Percentiles rank a stretch among this genome's conserved stretches.
Evolutionary conservation across 2,329 filamentous ascomycete genomes (phyloP).

Genomic region (Colletotrichum sp.): DNA sequence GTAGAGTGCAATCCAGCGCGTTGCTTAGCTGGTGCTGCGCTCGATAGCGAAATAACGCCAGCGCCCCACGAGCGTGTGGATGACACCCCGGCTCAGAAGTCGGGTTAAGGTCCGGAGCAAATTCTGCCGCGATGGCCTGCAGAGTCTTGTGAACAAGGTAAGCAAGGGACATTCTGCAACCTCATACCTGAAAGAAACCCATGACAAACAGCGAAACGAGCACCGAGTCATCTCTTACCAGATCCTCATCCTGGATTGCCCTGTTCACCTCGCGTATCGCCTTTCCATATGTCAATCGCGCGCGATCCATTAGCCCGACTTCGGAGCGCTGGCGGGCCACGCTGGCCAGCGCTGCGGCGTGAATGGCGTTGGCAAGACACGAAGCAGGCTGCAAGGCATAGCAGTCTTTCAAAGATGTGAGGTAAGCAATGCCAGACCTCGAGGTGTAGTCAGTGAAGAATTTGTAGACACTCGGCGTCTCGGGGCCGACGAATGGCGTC

Average conservation of each 20-base stretch:
- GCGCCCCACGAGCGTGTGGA: background rate
- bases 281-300: background rate
- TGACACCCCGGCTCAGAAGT: background rate
- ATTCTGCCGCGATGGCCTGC: background rate
- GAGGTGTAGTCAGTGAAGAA: background rate
- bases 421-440: background rate
- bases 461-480: background rate
- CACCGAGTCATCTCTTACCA: background rate
- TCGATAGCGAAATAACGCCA: background rate
- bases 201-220: background rate
- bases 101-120: background rate
- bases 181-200: background rate
- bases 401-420: background rate
- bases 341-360: background rate
- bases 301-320: background rate
- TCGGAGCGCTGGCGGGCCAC: background rate
- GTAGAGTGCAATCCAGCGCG: background rate
- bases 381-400: background rate
- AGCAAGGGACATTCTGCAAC: background rate
- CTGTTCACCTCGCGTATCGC: background rate
- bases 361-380: background rate
- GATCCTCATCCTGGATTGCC: background rate
- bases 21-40: background rate
- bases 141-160: background rate
- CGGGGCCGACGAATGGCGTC: background rate